These are phyloP conservation scores for Pulveroboletus sp. DNA, from an alignment of 768 basidiomycete species.

Conservation along the genomic window DNA sequence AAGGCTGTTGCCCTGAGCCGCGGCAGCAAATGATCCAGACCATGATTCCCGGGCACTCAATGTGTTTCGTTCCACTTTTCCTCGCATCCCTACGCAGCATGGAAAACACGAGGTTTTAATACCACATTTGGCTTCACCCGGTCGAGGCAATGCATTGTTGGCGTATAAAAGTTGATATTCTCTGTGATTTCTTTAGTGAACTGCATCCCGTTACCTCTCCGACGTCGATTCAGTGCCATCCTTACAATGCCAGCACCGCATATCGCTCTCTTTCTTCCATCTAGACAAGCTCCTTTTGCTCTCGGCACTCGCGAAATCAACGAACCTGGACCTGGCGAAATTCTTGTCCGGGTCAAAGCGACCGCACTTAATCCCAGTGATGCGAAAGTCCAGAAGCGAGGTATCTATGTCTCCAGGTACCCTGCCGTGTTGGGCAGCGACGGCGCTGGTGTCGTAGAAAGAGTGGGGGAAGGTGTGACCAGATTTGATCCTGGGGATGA, in stretches of 20 bases:
- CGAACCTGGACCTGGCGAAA: constrained; percentile 43
- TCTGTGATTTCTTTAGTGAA: constrained; percentile 19
- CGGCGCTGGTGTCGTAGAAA: constrained; percentile 48
- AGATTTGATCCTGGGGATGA: constrained; percentile 48
- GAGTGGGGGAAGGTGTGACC: constrained; percentile 49
- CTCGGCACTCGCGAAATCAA: constrained; percentile 35
- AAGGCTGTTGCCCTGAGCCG: constrained; percentile 33
- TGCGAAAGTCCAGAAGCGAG: constrained; percentile 45
- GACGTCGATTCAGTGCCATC: constrained; percentile 4
- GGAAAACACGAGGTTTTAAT: constrained; percentile 35
- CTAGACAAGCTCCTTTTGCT: constrained; percentile 34
- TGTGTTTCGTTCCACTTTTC: constrained; percentile 21
- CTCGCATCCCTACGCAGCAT: constrained; percentile 30
- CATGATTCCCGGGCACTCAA: constrained; percentile 28
- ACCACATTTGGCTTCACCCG: constrained; percentile 18
- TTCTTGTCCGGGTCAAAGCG: constrained; percentile 45
- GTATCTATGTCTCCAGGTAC: constrained; percentile 36
- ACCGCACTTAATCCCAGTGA: constrained; percentile 52
- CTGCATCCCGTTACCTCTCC: constrained; percentile 12
- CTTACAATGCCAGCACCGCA: constrained; percentile 26
- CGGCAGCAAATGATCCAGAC: constrained; percentile 31
- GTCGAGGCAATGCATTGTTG: constrained; percentile 29
- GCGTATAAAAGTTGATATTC: constrained; percentile 26
- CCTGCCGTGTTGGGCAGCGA: constrained; percentile 49
- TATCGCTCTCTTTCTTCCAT: constrained; percentile 29